Percentiles rank a stretch among this genome's conserved stretches.
Evolutionary conservation across 495 filamentous ascomycete genomes (phyloP).

Genomic region (Zalerion maritima): DNA sequence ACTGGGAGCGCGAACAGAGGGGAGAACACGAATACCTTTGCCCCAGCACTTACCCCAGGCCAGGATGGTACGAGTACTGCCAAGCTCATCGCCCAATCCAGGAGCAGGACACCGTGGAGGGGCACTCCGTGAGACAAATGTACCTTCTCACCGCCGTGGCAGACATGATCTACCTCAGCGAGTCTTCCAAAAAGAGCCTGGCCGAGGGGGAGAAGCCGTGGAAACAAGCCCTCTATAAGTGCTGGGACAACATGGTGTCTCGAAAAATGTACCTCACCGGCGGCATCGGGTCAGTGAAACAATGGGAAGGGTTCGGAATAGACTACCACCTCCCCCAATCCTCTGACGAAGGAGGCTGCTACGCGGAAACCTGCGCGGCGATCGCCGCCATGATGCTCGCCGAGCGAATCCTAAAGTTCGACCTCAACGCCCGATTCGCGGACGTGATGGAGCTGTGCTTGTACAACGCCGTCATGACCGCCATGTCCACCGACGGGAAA

Average conservation of each 20-base stretch:
- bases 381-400: slow-evolving; percentile 49
- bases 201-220: slow-evolving; percentile 13
- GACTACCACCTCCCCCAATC: slow-evolving; percentile 43
- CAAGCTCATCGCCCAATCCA: slow-evolving; percentile 41
- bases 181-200: slow-evolving; percentile 13
- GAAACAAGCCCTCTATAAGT: slow-evolving; percentile 20
- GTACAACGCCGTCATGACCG: slow-evolving; percentile 44
- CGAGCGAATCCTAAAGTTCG: slow-evolving; percentile 35
- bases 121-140: slow-evolving; percentile 46
- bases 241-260: slow-evolving; percentile 45
- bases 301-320: slow-evolving; percentile 48
- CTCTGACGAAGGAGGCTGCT: slow-evolving; percentile 45
- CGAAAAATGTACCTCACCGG: slow-evolving; percentile 47
- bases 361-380: slow-evolving; percentile 45
- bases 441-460: slow-evolving; percentile 46
- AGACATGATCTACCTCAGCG: slow-evolving; percentile 21
- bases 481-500: slow-evolving; percentile 32
- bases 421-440: slow-evolving; percentile 36
- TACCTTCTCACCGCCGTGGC: slow-evolving; percentile 31
- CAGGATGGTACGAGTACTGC: slow-evolving; percentile 30
- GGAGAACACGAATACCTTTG: slow-evolving; percentile 33
- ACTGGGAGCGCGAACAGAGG: slow-evolving; percentile 32
- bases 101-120: slow-evolving; percentile 39
- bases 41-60: slow-evolving; percentile 27
- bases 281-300: slow-evolving; percentile 42